Evolutionary conservation across 768 basidiomycete species (phyloP), one percentile per base, ranked within the genome.

Genomic region (Boletus rufocinnamomeus): DNA sequence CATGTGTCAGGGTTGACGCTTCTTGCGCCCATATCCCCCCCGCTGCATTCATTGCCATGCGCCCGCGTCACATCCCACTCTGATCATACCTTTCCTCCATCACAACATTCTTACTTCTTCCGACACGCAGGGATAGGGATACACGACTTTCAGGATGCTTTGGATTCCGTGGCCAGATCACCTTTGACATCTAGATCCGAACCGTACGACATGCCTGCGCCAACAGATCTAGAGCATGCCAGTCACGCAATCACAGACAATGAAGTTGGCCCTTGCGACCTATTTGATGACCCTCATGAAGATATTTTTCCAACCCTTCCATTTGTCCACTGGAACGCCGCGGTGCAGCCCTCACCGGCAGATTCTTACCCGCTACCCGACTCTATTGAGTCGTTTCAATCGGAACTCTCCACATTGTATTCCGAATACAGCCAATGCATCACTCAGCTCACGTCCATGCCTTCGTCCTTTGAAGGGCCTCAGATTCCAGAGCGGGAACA

Each of bases 391-490:
- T 60, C 56, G 21, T 61, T 84, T 43, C 62, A 73, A 28, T 67
- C 62, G 19, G 66, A 76, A 37, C 62, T 88, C 11, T 73, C 75
- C n/a, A 66, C 74, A 19, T 70, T 86, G 11, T 87, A 83, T 64
- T 64, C 74, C 40, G 77, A 80, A 56, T 86, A 82, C 54, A 77
- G 73, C 23, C 75, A 77, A 44, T 81, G 80, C 56, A 67, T 80
- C 16, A 74, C 78, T 6, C 80, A 79, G 66, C 65, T 84, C 13
- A 71, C 74, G 1, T 76, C 75, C 27, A 69, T 83, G 23, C 72
- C 78, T 21, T 68, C 80, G 6, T 60, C 72, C 25, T 17, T 50
- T 56, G 52, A 53, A 57, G 47, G 57, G 56, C 44, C 62, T 63
- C n/a, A 59, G 47, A 48, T 68, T 27, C 52, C 58, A 40, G 52